Percentiles rank a stretch among this genome's conserved stretches.
phyloP scores from a whole-genome alignment of 2,329 filamentous ascomycete species.

The Scytalidium lignicola region DNA sequence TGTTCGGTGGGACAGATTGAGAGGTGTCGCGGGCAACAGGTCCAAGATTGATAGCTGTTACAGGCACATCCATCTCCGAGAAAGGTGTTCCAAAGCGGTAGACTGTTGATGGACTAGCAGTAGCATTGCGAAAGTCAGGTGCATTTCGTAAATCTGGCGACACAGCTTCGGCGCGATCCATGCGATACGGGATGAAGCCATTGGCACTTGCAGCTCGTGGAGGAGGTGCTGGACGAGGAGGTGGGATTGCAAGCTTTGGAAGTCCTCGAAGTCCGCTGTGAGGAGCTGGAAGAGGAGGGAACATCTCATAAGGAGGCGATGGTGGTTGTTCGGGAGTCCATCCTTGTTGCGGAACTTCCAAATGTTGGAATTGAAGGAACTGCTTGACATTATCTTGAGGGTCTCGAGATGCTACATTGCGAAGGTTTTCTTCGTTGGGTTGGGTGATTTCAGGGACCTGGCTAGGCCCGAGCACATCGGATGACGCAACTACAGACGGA shows the following conservation, averaged over 20 bases:
- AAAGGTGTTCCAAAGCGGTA: constrained; percentile 83
- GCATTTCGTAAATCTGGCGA: constrained; percentile 51
- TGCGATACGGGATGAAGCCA: constrained; percentile 44
- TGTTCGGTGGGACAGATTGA: constrained; percentile 90
- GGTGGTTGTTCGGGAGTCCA: constrained; percentile 54
- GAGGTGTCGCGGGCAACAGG: constrained; percentile 74
- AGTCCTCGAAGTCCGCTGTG: constrained; percentile 53
- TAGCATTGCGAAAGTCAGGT: constrained; percentile 47
- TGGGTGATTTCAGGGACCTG: constrained; percentile 58
- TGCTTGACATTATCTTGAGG: constrained; percentile 91
- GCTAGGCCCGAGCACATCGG: constrained; percentile 76
- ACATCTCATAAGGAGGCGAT: constrained; percentile 65
- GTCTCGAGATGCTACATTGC: constrained; percentile 65
- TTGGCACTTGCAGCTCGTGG: constrained; percentile 25
- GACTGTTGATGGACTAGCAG: constrained; percentile 49
- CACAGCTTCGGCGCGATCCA: constrained; percentile 45
- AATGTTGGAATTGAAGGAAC: constrained; percentile 80
- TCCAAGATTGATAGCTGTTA: constrained; percentile 66
- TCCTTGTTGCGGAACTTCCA: constrained; percentile 36
- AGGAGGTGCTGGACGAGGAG: constrained; percentile 23
- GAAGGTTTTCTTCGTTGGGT: constrained; percentile 69
- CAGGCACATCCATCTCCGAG: constrained; percentile 83
- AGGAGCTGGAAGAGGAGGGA: constrained; percentile 39
- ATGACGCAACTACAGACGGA: constrained; percentile 84
- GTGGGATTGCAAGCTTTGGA: constrained; percentile 58